Base-by-base conservation (phyloP, 164 flowering plant species). In the Macadamia tetraphylla region DNA sequence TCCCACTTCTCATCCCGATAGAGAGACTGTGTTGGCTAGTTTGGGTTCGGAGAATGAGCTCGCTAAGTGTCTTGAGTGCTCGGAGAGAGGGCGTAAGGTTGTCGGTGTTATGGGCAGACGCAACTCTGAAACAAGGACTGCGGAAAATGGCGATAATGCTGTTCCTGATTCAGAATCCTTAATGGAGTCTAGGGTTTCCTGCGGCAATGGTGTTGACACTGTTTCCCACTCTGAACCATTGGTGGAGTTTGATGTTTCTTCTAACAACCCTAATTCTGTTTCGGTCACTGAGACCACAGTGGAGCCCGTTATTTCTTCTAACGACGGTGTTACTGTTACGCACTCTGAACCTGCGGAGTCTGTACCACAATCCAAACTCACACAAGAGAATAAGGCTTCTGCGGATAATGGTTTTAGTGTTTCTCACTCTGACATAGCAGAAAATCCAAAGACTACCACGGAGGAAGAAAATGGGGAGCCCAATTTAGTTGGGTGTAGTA, bases 1-100 rank as follows among this genome's bases (percentile, higher is more conserved):
- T 72, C 86, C 90, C 0, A 65, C 60, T 68, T 70, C 81, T n/a
- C 99, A 94, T 77, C 82, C 78, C 3, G 88, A 90, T 80, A 83
- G 97, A 29, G 97, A 91, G 80, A 88, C 88, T 65, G 98, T 94
- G 6, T 8, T 81, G 67, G 93, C 93, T 67, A 90, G 97, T 67
- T 70, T 84, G 58, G 95, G 97, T 52, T 88, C 97, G 14, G 97
- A 71, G 0, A 81, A 71, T 73, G 94, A 88, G 82, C 89, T 90
- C 63, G 86, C 63, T 5, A 94, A 88, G 86, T 94, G 99, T 66
- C 73, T 83, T 53, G 91, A 85, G 77, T 94, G 98, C 67, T 85
- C 98, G 0, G 95, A 94, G 67, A 82, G 95, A 57, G 98, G 97
- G 5, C 83, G 98, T 6, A 92, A 94, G 75, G 97, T 94, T 9